Percentiles rank a stretch among this genome's conserved stretches.
phyloP scores from a whole-genome alignment of 495 filamentous ascomycete genomes.

The Aspergillus heteromorphus region DNA sequence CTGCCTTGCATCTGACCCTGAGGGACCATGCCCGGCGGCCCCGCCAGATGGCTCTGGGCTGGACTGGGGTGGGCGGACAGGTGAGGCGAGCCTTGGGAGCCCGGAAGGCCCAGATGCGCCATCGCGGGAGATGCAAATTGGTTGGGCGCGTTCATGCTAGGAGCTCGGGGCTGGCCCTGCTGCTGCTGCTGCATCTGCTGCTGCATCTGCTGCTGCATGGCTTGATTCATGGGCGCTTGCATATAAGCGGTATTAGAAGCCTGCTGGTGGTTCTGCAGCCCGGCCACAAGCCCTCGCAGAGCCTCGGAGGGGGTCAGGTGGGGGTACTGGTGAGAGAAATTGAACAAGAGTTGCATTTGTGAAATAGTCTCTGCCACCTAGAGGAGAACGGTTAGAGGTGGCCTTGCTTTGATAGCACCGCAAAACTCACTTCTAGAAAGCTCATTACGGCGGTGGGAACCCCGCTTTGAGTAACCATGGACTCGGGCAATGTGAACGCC shows the following conservation, averaged over 20 bases:
- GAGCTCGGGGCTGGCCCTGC: conserved; percentile 30
- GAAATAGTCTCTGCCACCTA: conserved; percentile 71
- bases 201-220: conserved; percentile 33
- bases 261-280: conserved; percentile 32
- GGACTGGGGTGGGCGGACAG: conserved; percentile 45
- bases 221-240: conserved; percentile 30
- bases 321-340: conserved; percentile 53
- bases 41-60: conserved; percentile 37
- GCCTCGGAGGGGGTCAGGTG: conserved; percentile 54
- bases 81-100: conserved; percentile 39
- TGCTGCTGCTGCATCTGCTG: conserved; percentile 36
- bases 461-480: conserved; percentile 58
- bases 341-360: conserved; percentile 64
- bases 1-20: conserved; percentile 60
- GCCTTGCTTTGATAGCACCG: not conserved
- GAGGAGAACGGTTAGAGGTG: not conserved
- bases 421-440: conserved; percentile 59
- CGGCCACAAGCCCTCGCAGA: conserved; percentile 54
- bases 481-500: conserved; percentile 54
- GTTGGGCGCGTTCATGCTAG: conserved; percentile 29
- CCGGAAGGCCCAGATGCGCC: conserved; percentile 44
- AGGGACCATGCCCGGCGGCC: conserved; percentile 60
- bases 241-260: conserved; percentile 28
- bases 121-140: conserved; percentile 50
- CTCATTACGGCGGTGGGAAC: conserved; percentile 52